Base-by-base conservation (phyloP, 2,329 filamentous ascomycete species). In the Tolypocladium endophyticum region DNA sequence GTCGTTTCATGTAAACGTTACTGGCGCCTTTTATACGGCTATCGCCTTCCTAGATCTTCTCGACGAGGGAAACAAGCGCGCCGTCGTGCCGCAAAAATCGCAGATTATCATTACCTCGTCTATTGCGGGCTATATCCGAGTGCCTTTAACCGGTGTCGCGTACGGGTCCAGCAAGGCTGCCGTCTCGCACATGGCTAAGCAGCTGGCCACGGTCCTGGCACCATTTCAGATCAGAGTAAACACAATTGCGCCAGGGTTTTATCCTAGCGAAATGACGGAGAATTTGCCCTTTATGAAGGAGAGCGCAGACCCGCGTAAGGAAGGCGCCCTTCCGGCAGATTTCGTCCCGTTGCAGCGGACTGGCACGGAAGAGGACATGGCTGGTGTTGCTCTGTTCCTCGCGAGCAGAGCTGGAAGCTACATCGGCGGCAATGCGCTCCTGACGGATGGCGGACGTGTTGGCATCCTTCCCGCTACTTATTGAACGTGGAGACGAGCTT, bases 101-200 rank as follows among this genome's bases (percentile, higher is more conserved):
- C 72, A 74, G 56, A 66, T 72, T 38, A 65, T 73, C 43, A 72
- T 88, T 62, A 89, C 86, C 47, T 80, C 81, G 20, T 87, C 82
- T 56, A 85, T 89, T 66, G 83, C 80, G 0, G 84, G 82, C 1
- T 84, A 85, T 60, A 82, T 86, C 69, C 81, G 87, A 38, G 74
- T 79, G 25, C 71, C 80, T 0, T 79, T 83, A 64, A 80, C 83
- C 23, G 80, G 87, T 64, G 88, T 88, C 65, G 79, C 81, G 1
- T 90, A 90, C 71, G 85, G 86, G 62, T 79, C 81, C 0, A 84
- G 82, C 65, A 91, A 92, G 71, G 86, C 82, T 0, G 88, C 85
- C 0, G 81, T 87, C 0, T 78, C 85, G 18, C 87, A 90, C 58
- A 67, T 90, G 35, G 83, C 82, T 3, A 89, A 88, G 72, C 81